phyloP scores from a whole-genome alignment of 2,329 filamentous ascomycete genomes.

The Fusarium odoratissimum region DNA sequence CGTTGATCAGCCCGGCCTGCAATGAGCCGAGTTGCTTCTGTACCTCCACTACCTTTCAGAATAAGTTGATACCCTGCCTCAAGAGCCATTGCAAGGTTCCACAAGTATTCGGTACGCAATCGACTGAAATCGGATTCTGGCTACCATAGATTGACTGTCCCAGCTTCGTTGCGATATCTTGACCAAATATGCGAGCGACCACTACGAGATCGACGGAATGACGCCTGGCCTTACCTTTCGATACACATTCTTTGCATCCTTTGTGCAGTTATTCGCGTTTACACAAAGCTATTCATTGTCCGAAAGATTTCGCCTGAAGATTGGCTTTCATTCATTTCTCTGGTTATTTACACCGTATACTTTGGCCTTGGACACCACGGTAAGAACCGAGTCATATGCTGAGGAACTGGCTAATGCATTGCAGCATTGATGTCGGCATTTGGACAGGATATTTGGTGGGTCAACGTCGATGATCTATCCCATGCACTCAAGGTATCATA shows the following conservation, averaged over 20 bases:
- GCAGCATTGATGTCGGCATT: constrained; percentile 10
- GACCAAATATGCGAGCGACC: constrained; percentile 9
- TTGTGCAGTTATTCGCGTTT: constrained; percentile 7
- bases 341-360: not conserved
- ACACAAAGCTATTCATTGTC: constrained; percentile 7
- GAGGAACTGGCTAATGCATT: accelerated
- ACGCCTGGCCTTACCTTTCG: constrained; percentile 13
- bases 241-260: constrained; percentile 12
- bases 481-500: constrained; percentile 6
- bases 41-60: accelerated
- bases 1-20: accelerated
- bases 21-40: not conserved
- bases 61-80: not conserved
- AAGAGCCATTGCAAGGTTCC: not conserved
- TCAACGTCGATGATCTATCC: not conserved
- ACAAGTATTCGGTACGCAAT: not conserved
- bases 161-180: constrained; percentile 5
- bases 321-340: not conserved
- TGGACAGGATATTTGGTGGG: constrained; percentile 19
- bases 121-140: accelerated
- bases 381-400: accelerated
- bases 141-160: accelerated
- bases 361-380: constrained; percentile 24
- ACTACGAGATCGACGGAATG: constrained; percentile 4
- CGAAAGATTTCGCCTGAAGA: constrained; percentile 13